phyloP scores from a whole-genome alignment of 345 rosid species.

The Ceriops zippeliana region DNA sequence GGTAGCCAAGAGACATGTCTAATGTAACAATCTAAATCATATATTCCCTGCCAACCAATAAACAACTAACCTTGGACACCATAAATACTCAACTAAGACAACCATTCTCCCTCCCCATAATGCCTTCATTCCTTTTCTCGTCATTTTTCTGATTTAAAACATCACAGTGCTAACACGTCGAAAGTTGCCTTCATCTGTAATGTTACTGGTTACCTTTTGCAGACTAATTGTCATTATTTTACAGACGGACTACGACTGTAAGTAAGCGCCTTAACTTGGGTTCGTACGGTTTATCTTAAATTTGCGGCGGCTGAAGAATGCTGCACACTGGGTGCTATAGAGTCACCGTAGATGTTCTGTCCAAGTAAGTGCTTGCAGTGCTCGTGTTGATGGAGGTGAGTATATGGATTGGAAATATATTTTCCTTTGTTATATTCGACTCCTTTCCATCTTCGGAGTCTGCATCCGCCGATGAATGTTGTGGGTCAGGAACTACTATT shows the following conservation, averaged over 20 bases:
- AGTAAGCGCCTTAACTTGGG: conserved; percentile 85
- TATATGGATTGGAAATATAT: not conserved
- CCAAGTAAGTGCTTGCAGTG: conserved; percentile 68
- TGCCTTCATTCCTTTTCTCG: too few species aligned
- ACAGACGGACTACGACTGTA: conserved; percentile 70
- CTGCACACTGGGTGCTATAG: conserved; percentile 86
- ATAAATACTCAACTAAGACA: too few species aligned
- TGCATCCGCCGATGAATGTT: not conserved
- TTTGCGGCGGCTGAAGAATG: conserved; percentile 95
- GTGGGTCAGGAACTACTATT: conserved; percentile 59
- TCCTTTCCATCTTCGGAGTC: not conserved
- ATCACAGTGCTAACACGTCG: too few species aligned
- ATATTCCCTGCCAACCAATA: too few species aligned
- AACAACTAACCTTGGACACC: too few species aligned
- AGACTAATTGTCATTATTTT: conserved; percentile 3
- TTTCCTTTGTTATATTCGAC: not conserved
- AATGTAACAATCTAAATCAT: too few species aligned
- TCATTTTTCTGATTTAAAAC: too few species aligned
- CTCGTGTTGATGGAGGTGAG: conserved; percentile 88
- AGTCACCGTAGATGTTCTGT: conserved; percentile 56
- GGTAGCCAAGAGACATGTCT: too few species aligned
- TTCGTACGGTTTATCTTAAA: conserved; percentile 88
- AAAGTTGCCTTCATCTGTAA: too few species aligned
- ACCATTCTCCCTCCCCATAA: too few species aligned
- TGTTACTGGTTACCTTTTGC: not conserved